phyloP scores from a whole-genome alignment of 1,284 basidiomycete genomes.

The Cryptococcus sp. region DNA sequence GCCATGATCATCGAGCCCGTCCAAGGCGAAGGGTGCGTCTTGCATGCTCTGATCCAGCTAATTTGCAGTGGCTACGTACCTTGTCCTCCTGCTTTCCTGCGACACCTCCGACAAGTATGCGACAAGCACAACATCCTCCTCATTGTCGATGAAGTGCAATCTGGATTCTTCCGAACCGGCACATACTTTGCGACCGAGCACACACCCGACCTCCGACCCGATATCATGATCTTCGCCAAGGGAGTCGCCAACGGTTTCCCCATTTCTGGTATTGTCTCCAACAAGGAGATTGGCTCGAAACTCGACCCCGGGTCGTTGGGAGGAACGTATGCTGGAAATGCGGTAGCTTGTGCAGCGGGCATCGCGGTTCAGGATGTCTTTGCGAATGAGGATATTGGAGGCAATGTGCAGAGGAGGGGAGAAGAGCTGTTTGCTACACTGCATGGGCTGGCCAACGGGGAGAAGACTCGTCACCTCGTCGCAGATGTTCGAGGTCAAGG shows the following conservation, averaged over 20 bases:
- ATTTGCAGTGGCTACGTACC: conserved; percentile 69
- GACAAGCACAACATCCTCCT: conserved; percentile 77
- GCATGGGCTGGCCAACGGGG: conserved; percentile 41
- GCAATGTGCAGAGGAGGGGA: conserved; percentile 71
- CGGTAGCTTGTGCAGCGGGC: conserved; percentile 81
- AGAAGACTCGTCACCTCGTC: conserved; percentile 50
- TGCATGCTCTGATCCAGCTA: not conserved
- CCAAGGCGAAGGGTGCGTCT: conserved; percentile 65
- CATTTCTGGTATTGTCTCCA: conserved; percentile 74
- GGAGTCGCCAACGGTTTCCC: conserved; percentile 65
- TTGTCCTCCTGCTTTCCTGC: conserved; percentile 72
- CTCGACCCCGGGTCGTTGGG: conserved; percentile 78
- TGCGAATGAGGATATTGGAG: conserved; percentile 67
- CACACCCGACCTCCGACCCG: conserved; percentile 67
- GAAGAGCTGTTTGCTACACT: conserved; percentile 64
- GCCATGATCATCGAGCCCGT: conserved; percentile 90
- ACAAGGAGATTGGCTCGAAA: conserved; percentile 74
- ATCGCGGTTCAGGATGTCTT: conserved; percentile 73
- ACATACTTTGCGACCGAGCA: conserved; percentile 70
- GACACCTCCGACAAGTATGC: conserved; percentile 74
- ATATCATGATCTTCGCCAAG: conserved; percentile 86
- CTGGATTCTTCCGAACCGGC: conserved; percentile 86
- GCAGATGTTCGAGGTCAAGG: conserved; percentile 49
- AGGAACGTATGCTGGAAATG: conserved; percentile 85
- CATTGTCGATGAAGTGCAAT: conserved; percentile 81